These are phyloP conservation scores for Phlebiopsis flavidoalba DNA, from an alignment of 768 basidiomycete genomes.

Conservation along the genomic window DNA sequence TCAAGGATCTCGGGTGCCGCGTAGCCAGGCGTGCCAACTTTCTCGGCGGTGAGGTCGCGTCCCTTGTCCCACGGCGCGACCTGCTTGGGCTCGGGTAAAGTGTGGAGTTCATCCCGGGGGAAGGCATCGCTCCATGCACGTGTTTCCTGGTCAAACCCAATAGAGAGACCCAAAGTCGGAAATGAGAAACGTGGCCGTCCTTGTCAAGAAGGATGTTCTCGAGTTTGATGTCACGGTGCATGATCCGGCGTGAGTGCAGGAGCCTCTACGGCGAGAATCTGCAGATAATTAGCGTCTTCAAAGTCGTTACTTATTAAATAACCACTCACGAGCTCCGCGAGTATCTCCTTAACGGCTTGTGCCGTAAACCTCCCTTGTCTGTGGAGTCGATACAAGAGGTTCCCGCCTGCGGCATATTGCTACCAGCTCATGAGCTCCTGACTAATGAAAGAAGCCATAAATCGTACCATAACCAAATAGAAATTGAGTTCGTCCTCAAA, in stretches of 20 bases:
- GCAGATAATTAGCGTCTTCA: not conserved
- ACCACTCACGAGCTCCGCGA: slow-evolving; percentile 5
- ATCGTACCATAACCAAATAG: slow-evolving; percentile 5
- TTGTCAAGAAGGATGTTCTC: slow-evolving; percentile 37
- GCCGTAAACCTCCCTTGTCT: not conserved
- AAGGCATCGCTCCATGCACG: slow-evolving; percentile 6
- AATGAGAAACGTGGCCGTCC: not conserved
- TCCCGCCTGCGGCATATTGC: slow-evolving; percentile 4
- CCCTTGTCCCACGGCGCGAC: not conserved
- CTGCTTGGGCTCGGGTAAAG: not conserved
- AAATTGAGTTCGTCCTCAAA: slow-evolving; percentile 7
- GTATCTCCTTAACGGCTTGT: not conserved
- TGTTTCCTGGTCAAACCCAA: not conserved
- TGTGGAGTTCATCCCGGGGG: not conserved
- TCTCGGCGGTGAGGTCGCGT: not conserved
- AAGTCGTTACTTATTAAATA: not conserved
- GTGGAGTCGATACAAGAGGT: not conserved
- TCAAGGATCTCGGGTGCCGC: slow-evolving; percentile 5
- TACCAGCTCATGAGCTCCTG: not conserved
- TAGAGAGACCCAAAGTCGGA: slow-evolving; percentile 10
- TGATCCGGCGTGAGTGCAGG: slow-evolving; percentile 30
- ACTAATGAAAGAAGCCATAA: not conserved
- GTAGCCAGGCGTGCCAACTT: slow-evolving; percentile 6
- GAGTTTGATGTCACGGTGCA: slow-evolving; percentile 95
- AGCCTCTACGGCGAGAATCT: slow-evolving; percentile 10